Base-by-base conservation (phyloP, 2,329 filamentous ascomycete species). In the Tolypocladium inflatum region DNA sequence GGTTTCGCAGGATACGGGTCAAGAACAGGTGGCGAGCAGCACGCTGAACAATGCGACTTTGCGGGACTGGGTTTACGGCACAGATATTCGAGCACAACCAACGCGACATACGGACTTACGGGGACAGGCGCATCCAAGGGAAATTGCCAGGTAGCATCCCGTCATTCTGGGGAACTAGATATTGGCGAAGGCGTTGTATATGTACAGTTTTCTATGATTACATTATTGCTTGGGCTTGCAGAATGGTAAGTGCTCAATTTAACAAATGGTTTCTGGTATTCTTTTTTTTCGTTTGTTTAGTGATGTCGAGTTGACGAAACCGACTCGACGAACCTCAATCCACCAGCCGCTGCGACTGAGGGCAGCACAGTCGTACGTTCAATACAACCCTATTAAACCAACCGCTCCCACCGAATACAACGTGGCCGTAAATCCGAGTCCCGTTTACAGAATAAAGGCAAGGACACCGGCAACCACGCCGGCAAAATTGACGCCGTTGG, bases 371-470 rank as follows among this genome's bases (percentile, higher is more conserved):
- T 15, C 37, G 11, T 38, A 15, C 37, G 15, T 6, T 38, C 11
- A 48, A 26, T 26, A 13, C 26, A 43, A 6, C 42, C 21, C 11
- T 8, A 8, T 17, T 26, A 45, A 6, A 45, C 13, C 3, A 6
- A 13, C 21, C 42, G 2, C 11, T 37, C 35, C 35, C 35, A 8
- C 21, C 23, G 15, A 37, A 9, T 4, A 15, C 7, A 19, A 19
- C 43, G 2, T 5, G 2, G 13, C 1, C 23, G 43, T 26, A n/a
- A 33, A 15, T 3, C 26, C 23, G 6, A 48, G 4, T 10, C 8
- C 7, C 33, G 39, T 39, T 63, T 63, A 71, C 26, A 72, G 48
- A 23, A 66, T 45, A 56, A 71, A 68, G 3, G 70, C 68, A 58
- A 65, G 65, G 37, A 67, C 21, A 30, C 63, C 71, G 17, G 63